Percentiles rank a stretch among this genome's conserved stretches.
These are phyloP conservation scores for Parathielavia hyrcaniae DNA, from an alignment of 495 filamentous ascomycete species.

Conservation along the genomic window DNA sequence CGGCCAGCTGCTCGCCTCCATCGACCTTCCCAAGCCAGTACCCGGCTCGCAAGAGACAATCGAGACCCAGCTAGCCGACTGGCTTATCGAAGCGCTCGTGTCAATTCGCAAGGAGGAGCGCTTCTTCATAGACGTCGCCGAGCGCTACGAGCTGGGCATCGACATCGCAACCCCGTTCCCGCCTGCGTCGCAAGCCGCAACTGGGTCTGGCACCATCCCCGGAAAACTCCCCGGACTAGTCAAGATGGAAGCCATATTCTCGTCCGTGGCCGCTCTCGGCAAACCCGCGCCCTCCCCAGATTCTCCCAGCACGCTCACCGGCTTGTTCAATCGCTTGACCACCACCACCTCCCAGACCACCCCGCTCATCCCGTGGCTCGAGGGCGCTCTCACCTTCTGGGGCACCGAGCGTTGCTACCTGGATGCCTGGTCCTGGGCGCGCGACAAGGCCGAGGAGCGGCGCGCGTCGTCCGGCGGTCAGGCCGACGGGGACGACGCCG, in stretches of 20 bases:
- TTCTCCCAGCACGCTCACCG: conserved; percentile 17
- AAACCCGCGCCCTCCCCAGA: not conserved
- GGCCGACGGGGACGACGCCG: conserved; percentile 38
- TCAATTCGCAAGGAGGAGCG: conserved; percentile 61
- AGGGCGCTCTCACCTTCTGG: conserved; percentile 67
- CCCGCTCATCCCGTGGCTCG: conserved; percentile 40
- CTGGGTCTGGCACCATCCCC: conserved; percentile 19
- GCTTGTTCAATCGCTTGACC: conserved; percentile 25
- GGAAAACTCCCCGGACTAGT: conserved; percentile 27
- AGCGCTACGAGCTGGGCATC: conserved; percentile 55
- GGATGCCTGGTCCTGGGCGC: conserved; percentile 53
- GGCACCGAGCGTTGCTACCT: conserved; percentile 63
- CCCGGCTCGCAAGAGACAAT: conserved; percentile 27
- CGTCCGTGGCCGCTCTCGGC: conserved; percentile 1
- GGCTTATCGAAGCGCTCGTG: conserved; percentile 55
- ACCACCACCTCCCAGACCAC: conserved; percentile 3
- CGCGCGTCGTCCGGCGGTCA: not conserved
- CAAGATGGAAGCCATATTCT: conserved; percentile 22
- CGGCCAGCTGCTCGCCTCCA: conserved; percentile 57
- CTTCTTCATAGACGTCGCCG: conserved; percentile 61
- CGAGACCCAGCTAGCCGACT: conserved; percentile 49
- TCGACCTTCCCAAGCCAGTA: conserved; percentile 48
- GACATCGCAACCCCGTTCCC: conserved; percentile 30
- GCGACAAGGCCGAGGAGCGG: conserved; percentile 30
- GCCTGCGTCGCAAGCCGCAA: not conserved